Base-by-base conservation (phyloP, 225 moss, liverwort and hornwort genomes). In the Polytrichum formosum region DNA sequence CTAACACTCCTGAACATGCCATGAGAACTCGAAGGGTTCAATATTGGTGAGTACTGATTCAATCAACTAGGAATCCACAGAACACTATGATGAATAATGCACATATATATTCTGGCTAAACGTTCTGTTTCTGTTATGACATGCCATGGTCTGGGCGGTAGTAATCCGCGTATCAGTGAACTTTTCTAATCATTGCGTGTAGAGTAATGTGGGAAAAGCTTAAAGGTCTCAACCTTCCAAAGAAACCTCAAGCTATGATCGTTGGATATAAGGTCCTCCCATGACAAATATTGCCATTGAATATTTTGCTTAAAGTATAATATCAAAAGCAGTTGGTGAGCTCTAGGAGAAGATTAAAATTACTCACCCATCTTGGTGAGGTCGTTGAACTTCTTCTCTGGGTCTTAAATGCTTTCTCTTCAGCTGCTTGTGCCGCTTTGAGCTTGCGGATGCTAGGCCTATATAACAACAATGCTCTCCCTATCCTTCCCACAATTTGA, bases 401-500 rank as follows among this genome's bases (percentile, higher is more conserved):
- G 29, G 20, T 74, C 65, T 72, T 75, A 54, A 22, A 77, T 4
- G 75, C 68, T 73, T 80, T 88, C 72, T 85, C 82, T 77, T 85
- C 66, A 31, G 92, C 89, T 29, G 63, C 81, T 71, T 80, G 83
- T 26, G 82, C 82, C 33, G 78, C 79, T 71, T 77, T 77, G 6
- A 93, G 76, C 78, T 96, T 96, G 69, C 87, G 82, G 53, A 93
- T 81, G 67, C 93, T 96, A 1, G 93, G 91, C 67, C 93, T 80
- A 13, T 96, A 93, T 54, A 96, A 66, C 27, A 96, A 69, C 26
- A 96, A 66, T 10, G 96, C 91, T 53, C 93, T 86, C 20, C 96
- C 93, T 20, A 96, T 88, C 63, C 79, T 91, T 18, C 90, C 93
- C 26, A 93, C 91, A 56, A 91, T 74, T 76, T 93, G 96, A 29